Conservation (phyloP, 352 stramenopile genomes). For the Phytophthora tubulina region DNA sequence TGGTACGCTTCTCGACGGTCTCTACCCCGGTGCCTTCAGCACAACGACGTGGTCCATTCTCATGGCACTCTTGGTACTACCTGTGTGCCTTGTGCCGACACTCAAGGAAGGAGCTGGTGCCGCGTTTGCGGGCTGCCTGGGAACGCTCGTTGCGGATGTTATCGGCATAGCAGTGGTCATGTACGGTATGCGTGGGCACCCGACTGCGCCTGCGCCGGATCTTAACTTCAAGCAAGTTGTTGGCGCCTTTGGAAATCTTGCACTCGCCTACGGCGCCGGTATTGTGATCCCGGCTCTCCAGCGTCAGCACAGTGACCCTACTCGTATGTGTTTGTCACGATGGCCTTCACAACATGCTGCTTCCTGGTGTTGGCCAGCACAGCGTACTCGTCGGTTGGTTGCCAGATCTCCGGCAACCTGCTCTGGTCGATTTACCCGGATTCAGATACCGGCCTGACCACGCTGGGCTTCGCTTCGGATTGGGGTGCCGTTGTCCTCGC, state of each 20-base stretch:
- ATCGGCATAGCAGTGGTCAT: conserved; percentile 36
- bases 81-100: conserved; percentile 25
- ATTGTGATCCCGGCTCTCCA: conserved; percentile 24
- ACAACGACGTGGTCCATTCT: conserved; percentile 47
- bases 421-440: conserved; percentile 27
- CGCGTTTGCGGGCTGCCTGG: conserved; percentile 42
- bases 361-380: conserved; percentile 45
- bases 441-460: conserved; percentile 18
- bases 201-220: conserved; percentile 30
- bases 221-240: conserved; percentile 45
- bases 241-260: conserved; percentile 44
- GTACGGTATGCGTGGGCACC: conserved; percentile 31
- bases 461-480: conserved; percentile 21
- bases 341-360: conserved; percentile 45
- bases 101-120: conserved; percentile 47
- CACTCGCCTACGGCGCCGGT: conserved; percentile 46
- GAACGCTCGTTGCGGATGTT: conserved; percentile 43
- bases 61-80: conserved; percentile 44
- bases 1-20: conserved; percentile 43
- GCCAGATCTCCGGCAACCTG: conserved; percentile 30
- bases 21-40: conserved; percentile 50
- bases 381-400: conserved; percentile 50
- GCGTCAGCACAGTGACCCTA: conserved; percentile 27
- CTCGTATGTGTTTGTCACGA: conserved; percentile 47
- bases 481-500: conserved; percentile 28